A percentile compares a stretch with the other conserved stretches of the same genome.
These are phyloP conservation scores for Wickerhamiella brachini DNA, from an alignment of 805 yeast genomes.

Conservation along the genomic window DNA sequence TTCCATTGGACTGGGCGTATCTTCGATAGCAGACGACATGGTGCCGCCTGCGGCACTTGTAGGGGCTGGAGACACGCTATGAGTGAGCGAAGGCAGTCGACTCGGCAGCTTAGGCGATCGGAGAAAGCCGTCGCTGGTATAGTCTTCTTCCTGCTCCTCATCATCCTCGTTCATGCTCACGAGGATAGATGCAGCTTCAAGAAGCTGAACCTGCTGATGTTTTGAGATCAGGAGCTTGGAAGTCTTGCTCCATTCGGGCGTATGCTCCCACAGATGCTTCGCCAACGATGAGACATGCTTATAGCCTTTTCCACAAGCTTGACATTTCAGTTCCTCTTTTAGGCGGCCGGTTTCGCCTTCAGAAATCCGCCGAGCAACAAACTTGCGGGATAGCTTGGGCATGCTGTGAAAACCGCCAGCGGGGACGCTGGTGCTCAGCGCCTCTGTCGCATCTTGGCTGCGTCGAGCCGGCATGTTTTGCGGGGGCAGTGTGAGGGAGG, in stretches of 20 bases:
- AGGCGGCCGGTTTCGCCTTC: slow-evolving; percentile 80
- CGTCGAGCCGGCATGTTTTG: neutral
- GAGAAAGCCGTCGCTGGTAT: slow-evolving; percentile 3
- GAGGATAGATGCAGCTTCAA: slow-evolving; percentile 50
- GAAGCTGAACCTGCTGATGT: slow-evolving; percentile 74
- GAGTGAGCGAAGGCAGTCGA: neutral
- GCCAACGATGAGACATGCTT: slow-evolving; percentile 81
- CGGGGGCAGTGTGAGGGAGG: neutral
- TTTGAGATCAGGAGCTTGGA: slow-evolving; percentile 68
- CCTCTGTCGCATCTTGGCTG: neutral
- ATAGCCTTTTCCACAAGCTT: slow-evolving; percentile 84
- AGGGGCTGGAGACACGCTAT: neutral
- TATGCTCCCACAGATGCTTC: slow-evolving; percentile 85
- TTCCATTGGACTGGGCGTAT: neutral
- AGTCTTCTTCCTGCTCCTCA: slow-evolving; percentile 12
- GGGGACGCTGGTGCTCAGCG: neutral
- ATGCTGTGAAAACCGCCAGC: neutral
- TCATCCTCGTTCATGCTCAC: slow-evolving; percentile 50
- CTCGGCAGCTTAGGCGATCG: neutral
- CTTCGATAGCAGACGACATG: neutral
- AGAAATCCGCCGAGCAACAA: slow-evolving; percentile 68
- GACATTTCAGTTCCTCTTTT: slow-evolving; percentile 75
- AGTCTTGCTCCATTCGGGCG: slow-evolving; percentile 87
- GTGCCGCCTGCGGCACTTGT: neutral
- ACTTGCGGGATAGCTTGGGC: slow-evolving; percentile 28